Evolutionary conservation across 805 yeast species (phyloP).

Genomic region (Ogataea corticis): DNA sequence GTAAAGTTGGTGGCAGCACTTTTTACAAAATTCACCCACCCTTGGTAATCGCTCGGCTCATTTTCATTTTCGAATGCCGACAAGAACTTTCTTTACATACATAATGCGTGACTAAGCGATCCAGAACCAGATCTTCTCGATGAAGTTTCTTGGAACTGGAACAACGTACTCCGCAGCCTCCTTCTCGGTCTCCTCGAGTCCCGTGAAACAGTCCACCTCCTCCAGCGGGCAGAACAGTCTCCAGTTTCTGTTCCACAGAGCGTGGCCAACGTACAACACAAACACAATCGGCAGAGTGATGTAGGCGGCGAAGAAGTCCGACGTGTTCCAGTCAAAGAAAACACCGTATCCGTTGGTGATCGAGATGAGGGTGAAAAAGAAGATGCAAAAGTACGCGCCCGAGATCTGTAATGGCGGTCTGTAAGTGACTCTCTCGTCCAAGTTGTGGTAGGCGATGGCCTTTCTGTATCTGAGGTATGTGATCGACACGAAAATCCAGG

Average conservation of each 20-base stretch:
- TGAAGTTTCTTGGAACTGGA: conserved; percentile 40
- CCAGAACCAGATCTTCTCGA: conserved; percentile 52
- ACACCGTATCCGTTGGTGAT: conserved; percentile 75
- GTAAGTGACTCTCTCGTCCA: conserved; percentile 59
- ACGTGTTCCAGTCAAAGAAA: conserved; percentile 54
- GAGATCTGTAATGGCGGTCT: conserved; percentile 56
- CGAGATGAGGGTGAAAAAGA: conserved; percentile 51
- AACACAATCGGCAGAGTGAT: conserved; percentile 61
- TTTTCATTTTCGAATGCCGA: no score
- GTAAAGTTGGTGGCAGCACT: no score
- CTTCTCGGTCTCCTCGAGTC: conserved; percentile 60
- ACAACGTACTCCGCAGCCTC: conserved; percentile 43
- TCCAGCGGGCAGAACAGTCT: conserved; percentile 51
- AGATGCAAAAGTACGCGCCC: conserved; percentile 52
- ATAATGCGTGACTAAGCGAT: conserved; percentile 5
- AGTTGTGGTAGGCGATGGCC: conserved; percentile 54
- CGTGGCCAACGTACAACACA: conserved; percentile 58
- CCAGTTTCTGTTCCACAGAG: conserved; percentile 45
- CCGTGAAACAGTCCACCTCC: conserved; percentile 60
- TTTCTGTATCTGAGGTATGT: conserved; percentile 65
- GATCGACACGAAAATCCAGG: conserved; percentile 56
- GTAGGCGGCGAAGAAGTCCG: conserved; percentile 72
- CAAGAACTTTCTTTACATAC: no score
- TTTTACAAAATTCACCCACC: no score
- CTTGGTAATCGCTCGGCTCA: no score